Conservation (phyloP, 495 filamentous ascomycete species). For the Podospora sp. region DNA sequence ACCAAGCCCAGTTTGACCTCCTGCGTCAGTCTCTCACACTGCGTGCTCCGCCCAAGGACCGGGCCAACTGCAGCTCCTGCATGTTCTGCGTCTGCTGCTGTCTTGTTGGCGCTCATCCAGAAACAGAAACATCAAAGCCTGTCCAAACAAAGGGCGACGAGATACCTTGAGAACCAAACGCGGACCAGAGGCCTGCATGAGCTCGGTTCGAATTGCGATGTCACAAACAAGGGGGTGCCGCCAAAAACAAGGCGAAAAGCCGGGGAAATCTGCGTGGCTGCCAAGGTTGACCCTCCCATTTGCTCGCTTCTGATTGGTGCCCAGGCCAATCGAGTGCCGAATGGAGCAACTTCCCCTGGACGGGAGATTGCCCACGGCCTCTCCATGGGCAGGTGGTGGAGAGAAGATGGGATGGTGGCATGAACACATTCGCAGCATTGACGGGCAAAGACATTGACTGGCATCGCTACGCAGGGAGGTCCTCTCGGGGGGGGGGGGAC, state of each 20-base stretch:
- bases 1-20: background rate
- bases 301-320: constrained; percentile 17
- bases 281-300: background rate
- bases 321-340: constrained; percentile 10
- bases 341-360: constrained; percentile 1
- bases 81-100: background rate
- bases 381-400: background rate
- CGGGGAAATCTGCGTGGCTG: background rate
- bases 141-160: no score
- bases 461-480: background rate
- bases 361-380: background rate
- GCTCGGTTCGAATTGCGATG: background rate
- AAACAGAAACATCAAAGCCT: background rate
- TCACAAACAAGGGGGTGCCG: background rate
- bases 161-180: no score
- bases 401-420: background rate
- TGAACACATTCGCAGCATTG: background rate
- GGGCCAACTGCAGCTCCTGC: background rate
- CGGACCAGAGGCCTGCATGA: no score
- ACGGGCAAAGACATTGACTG: background rate
- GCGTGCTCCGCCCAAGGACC: background rate
- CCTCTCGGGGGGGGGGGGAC: background rate
- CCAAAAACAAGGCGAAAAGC: background rate
- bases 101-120: background rate
- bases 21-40: background rate